These are phyloP conservation scores for Xylaria hypoxylon DNA, from an alignment of 2,329 filamentous ascomycete genomes.

Conservation along the genomic window DNA sequence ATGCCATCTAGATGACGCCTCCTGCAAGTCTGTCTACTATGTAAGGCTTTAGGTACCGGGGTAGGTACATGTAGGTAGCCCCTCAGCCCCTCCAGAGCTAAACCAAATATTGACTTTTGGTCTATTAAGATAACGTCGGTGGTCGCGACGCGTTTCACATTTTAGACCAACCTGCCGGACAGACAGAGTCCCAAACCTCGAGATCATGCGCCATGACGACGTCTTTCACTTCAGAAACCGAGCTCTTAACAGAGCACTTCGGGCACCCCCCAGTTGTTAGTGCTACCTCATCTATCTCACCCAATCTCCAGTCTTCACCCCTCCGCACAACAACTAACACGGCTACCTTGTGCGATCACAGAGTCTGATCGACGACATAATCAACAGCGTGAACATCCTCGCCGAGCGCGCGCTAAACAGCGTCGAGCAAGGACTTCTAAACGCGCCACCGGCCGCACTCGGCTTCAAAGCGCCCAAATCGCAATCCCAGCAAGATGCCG, in stretches of 20 bases:
- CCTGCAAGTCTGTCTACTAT: too few species aligned
- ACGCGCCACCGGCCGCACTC: slow-evolving; percentile 77
- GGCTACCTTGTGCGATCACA: slow-evolving; percentile 53
- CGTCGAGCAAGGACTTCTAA: slow-evolving; percentile 83
- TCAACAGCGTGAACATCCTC: slow-evolving; percentile 94
- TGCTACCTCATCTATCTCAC: slow-evolving; percentile 37
- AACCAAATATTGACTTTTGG: slow-evolving; percentile 50
- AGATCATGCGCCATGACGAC: slow-evolving; percentile 50
- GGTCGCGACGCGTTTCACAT: slow-evolving; percentile 40
- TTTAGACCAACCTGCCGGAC: slow-evolving; percentile 4
- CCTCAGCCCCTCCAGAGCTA: slow-evolving; percentile 42
- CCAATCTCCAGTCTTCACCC: not conserved
- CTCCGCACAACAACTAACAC: slow-evolving; percentile 30
- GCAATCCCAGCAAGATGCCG: slow-evolving; percentile 48
- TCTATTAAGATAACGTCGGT: slow-evolving; percentile 9
- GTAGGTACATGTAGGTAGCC: too few species aligned
- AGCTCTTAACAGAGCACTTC: slow-evolving; percentile 93
- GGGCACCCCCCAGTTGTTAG: slow-evolving; percentile 91
- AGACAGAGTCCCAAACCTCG: slow-evolving; percentile 7
- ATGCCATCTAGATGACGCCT: too few species aligned
- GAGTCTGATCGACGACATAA: slow-evolving; percentile 97
- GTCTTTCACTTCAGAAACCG: slow-evolving; percentile 61
- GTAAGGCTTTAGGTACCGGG: too few species aligned
- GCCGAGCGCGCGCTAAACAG: slow-evolving; percentile 90
- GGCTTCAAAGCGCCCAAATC: slow-evolving; percentile 73